Evolutionary conservation across 1,284 basidiomycete genomes (phyloP), one percentile per base, ranked within the genome.

Genomic region (Ganoderma boninense): DNA sequence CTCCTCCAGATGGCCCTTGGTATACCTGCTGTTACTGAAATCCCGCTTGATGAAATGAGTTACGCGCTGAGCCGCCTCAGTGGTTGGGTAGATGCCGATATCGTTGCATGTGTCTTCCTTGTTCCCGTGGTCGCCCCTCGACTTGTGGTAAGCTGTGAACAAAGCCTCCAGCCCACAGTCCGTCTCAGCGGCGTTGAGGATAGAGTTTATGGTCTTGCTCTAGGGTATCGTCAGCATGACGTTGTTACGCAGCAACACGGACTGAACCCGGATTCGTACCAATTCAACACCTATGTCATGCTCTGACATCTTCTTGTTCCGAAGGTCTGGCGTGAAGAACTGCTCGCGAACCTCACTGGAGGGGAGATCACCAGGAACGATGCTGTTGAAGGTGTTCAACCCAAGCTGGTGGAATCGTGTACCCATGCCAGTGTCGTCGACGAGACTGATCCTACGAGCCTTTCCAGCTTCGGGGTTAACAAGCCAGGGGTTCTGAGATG

Each of bases 321-420:
- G 14, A n/a, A 49, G n/a, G 1, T 49, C n/a, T 2, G 46, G 46
- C 20, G n/a, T 10, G 20, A 23, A 1, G 20, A 49, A 49, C 10
- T 16, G n/a, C 7, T 49, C 10, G 20, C 46, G 46, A 8, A n/a
- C 46, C n/a, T n/a, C 46, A 10, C 8, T 11, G 46, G 46, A 44
- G 16, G 43, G 43, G 43, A 20, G 14, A 18, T 20, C 43, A 6
- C 43, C 43, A 4, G 43, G 43, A 18, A 44, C 6, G 5, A 44
- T 44, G 43, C 5, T 18, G 43, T 44, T 44, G 43, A 44, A 44
- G 4, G 43, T 44, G 43, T 44, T 44, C 43, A 44, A 18, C 43
- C 43, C 46, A 49, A 49, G 46, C 46, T 49, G 46, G 10, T 49
- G 46, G 46, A 49, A 49, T 49, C 46, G 46, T n/a, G 46, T 49